These are phyloP conservation scores for Chrysanthemum makinoi DNA, from an alignment of 129 eudicot genomes.

Conservation along the genomic window DNA sequence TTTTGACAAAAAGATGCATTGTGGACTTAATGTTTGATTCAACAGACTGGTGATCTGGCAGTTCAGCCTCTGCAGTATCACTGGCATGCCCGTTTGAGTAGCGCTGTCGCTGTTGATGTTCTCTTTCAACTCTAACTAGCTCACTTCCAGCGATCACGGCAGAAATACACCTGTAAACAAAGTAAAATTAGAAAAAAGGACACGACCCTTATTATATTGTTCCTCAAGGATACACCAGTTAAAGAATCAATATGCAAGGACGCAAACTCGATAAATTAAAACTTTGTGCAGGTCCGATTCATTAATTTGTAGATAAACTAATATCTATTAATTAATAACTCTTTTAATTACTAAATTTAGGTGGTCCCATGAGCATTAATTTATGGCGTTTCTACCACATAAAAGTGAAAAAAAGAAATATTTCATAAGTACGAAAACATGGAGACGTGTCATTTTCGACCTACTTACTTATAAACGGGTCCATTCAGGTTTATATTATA, in stretches of 20 bases:
- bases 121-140: constrained; percentile 78
- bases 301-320: no score
- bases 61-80: constrained; percentile 56
- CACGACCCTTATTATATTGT: background rate
- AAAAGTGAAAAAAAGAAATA: background rate
- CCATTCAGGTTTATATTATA: background rate
- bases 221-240: background rate
- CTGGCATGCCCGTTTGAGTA: constrained; percentile 67
- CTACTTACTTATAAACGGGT: background rate
- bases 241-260: background rate
- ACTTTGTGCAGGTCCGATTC: no score
- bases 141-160: constrained; percentile 96
- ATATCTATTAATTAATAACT: no score
- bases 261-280: no score
- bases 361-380: no score
- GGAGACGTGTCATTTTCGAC: background rate
- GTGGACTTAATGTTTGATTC: constrained; percentile 77
- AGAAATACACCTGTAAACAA: constrained; percentile 71
- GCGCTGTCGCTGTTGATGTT: constrained; percentile 50
- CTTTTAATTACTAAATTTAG: no score
- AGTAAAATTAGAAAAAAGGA: background rate
- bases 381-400: background rate
- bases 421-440: background rate
- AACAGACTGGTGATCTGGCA: constrained; percentile 52
- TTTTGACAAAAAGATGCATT: constrained; percentile 77